A percentile compares a stretch with the other conserved stretches of the same genome.
Conservation (phyloP, 106 monocot species). For the Dendrobium catenatum region DNA sequence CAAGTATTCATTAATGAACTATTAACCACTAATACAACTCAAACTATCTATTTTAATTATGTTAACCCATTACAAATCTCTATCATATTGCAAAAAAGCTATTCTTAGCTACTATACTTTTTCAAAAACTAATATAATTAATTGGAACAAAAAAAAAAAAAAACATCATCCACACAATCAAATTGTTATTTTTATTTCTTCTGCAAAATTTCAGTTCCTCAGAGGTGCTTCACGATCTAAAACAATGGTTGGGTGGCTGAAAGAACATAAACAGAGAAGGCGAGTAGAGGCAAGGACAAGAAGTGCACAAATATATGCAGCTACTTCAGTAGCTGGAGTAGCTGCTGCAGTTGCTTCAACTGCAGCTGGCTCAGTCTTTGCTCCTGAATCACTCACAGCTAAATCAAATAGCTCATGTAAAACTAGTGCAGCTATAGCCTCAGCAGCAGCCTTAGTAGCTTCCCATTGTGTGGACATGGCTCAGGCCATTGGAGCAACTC, state of each 20-base stretch:
- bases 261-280: constrained; percentile 47
- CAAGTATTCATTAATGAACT: no score
- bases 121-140: no score
- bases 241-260: constrained; percentile 41
- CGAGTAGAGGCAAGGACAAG: constrained; percentile 27
- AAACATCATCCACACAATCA: no score
- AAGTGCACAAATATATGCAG: constrained; percentile 44
- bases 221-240: constrained; percentile 14
- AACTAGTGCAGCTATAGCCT: constrained; percentile 28
- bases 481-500: constrained; percentile 35
- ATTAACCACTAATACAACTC: no score
- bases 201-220: constrained; percentile 13
- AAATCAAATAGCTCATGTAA: neutral
- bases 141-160: no score
- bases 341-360: constrained; percentile 48
- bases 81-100: no score
- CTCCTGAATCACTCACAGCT: neutral
- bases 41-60: no score
- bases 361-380: constrained; percentile 26
- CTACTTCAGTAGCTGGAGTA: constrained; percentile 53
- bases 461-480: constrained; percentile 65
- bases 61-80: no score
- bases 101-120: no score
- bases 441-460: constrained; percentile 23
- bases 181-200: neutral